Evolutionary conservation across 1,284 basidiomycete species (phyloP).

Genomic region (Neolentinus lepideus): DNA sequence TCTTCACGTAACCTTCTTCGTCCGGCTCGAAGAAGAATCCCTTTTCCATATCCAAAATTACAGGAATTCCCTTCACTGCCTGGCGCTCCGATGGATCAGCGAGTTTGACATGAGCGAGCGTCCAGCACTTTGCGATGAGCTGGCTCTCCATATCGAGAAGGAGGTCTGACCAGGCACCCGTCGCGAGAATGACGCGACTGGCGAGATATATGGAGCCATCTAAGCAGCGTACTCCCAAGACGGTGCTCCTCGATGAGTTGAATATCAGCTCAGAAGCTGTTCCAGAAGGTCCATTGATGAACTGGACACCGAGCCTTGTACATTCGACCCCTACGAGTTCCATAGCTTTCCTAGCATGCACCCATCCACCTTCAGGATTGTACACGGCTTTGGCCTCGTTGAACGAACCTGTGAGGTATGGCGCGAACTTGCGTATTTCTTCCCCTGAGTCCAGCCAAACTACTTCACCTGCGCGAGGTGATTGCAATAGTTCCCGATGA

Average conservation of each 20-base stretch:
- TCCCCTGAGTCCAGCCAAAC: constrained; percentile 9
- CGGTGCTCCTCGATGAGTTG: constrained; percentile 4
- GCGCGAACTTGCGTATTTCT: constrained; percentile 6
- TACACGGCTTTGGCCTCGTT: constrained; percentile 6
- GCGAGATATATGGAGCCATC: constrained; percentile 9
- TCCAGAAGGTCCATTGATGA: constrained; percentile 3
- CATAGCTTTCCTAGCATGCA: constrained; percentile 5
- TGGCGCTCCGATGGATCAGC: constrained; percentile 6
- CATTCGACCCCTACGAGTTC: constrained; percentile 8
- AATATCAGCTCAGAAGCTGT: constrained; percentile 7
- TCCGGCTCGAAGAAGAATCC: constrained; percentile 11
- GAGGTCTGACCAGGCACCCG: constrained; percentile 10
- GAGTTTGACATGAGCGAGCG: constrained; percentile 9
- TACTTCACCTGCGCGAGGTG: constrained; percentile 5
- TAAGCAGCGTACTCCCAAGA: constrained; percentile 6
- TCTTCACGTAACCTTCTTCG: constrained; percentile 5
- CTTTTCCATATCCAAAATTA: constrained; percentile 9
- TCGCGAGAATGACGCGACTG: constrained; percentile 8
- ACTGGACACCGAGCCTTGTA: neutral
- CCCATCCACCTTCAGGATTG: constrained; percentile 8
- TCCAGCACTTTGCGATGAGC: constrained; percentile 8
- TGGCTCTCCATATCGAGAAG: constrained; percentile 10
- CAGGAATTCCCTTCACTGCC: constrained; percentile 6
- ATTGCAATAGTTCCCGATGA: constrained; percentile 1
- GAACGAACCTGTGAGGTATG: constrained; percentile 3